Base-by-base conservation (phyloP, 2,329 filamentous ascomycete genomes). In the Fusarium nanum region DNA sequence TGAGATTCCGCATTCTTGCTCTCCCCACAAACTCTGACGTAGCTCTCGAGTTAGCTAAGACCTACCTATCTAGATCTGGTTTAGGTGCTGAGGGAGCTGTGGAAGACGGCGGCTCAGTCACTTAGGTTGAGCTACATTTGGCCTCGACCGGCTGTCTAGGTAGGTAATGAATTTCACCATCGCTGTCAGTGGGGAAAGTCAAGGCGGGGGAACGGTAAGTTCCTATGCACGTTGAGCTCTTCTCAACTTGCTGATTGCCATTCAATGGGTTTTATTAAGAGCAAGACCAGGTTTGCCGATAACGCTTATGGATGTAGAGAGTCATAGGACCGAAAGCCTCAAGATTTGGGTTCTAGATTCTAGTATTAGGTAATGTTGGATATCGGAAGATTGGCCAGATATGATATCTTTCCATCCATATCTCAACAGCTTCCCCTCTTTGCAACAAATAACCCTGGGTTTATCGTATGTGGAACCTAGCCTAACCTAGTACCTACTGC, bases 31-130 rank as follows among this genome's bases (percentile, higher is more conserved):
- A 58, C 23, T 34, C 30, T 55, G 61, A 63, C 44, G 50, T 52
- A 70, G 55, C 23, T 45, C 22, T 28, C 34, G 49, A 53, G 13
- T 53, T 53, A 53, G 49, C 23, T 53, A 28, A n/a, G 12, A 41
- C n/a, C 49, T 27, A 53, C 49, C 46, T 68, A 64, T 41, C 49
- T 60, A 25, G 22, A 68, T 60, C 27, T 56, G 56, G 50, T 44
- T 46, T 49, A 46, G 49, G 49, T 53, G 23, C 34, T 53, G 22
- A n/a, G 22, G 20, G 10, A 55, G 42, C 54, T 49, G 52, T 68
- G 66, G 67, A 67, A 69, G 70, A 69, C 48, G 44, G 40, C 56
- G 67, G 66, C 56, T 62, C 53, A 67, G 44, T 37, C 25, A 10
- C 42, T 64, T 37, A 37, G 34, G 34, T 37, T 42, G 48, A 62